These are phyloP conservation scores for Epichloe sp. DNA, from an alignment of 2,329 filamentous ascomycete genomes.

Conservation along the genomic window DNA sequence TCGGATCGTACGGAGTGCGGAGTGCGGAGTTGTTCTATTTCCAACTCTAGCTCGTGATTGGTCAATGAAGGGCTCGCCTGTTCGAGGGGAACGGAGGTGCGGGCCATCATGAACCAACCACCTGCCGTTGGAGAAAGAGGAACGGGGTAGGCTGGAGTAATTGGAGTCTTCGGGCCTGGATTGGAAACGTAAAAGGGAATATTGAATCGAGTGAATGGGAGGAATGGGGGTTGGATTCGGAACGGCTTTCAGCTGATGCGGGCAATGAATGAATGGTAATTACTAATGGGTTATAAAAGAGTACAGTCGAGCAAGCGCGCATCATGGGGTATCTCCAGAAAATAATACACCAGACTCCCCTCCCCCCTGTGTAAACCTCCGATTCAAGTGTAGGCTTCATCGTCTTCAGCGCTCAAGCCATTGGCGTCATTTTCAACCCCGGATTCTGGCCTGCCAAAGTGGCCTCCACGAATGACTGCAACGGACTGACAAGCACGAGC, in stretches of 20 bases:
- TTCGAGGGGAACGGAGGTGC: too few species aligned
- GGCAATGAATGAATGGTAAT: not conserved
- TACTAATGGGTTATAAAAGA: not conserved
- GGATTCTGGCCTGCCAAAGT: conserved; percentile 19
- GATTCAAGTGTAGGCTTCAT: not conserved
- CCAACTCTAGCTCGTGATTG: too few species aligned
- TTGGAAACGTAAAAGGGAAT: too few species aligned
- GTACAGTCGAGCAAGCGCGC: not conserved
- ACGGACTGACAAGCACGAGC: conserved; percentile 12
- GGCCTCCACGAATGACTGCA: conserved; percentile 15
- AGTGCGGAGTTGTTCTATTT: too few species aligned
- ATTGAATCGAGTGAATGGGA: too few species aligned
- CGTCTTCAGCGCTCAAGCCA: not conserved
- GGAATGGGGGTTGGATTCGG: not conserved
- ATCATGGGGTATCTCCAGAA: not conserved
- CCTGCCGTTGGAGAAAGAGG: too few species aligned
- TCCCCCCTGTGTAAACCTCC: not conserved
- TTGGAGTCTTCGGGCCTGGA: too few species aligned
- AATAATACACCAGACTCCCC: not conserved
- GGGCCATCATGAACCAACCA: too few species aligned
- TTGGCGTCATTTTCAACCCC: conserved; percentile 17
- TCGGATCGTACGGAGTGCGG: too few species aligned
- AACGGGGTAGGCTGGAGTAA: too few species aligned
- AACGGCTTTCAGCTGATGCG: too few species aligned
- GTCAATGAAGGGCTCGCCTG: too few species aligned